Conservation (phyloP, 345 rosid genomes). For the Ailanthus altissimus region DNA sequence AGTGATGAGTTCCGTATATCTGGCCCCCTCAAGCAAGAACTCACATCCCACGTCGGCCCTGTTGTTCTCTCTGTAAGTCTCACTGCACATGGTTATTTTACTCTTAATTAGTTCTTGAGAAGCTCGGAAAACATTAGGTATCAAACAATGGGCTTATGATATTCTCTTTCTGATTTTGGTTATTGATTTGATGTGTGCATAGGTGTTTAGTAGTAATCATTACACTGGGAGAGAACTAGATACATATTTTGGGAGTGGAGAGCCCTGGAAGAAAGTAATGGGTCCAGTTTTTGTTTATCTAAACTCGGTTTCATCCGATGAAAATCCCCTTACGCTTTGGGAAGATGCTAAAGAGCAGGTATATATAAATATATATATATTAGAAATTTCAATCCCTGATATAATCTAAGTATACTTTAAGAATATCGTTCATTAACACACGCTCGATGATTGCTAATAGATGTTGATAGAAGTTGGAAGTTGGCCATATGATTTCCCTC, state of each 20-base stretch:
- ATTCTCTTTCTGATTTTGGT: no score
- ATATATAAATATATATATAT: no score
- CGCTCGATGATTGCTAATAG: conserved; percentile 29
- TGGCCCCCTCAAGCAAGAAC: conserved; percentile 86
- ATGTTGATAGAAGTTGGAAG: conserved; percentile 49
- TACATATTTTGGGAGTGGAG: conserved; percentile 45
- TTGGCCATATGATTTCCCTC: conserved; percentile 74
- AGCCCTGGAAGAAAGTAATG: conserved; percentile 77
- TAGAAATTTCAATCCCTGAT: no score
- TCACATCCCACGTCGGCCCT: conserved; percentile 86
- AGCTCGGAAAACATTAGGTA: no score
- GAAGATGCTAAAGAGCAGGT: conserved; percentile 82
- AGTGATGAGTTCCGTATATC: conserved; percentile 61
- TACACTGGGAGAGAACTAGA: conserved; percentile 66
- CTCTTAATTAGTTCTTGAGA: no score
- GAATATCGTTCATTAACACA: neutral
- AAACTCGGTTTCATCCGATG: conserved; percentile 44
- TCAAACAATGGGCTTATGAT: no score
- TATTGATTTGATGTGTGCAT: no score
- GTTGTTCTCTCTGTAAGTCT: conserved; percentile 54
- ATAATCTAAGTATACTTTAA: no score
- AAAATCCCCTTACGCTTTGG: conserved; percentile 48
- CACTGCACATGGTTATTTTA: neutral
- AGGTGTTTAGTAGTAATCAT: conserved; percentile 94
- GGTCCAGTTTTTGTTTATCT: conserved; percentile 85